phyloP scores from a whole-genome alignment of 495 filamentous ascomycete genomes.

The Recurvomyces mirabilis region DNA sequence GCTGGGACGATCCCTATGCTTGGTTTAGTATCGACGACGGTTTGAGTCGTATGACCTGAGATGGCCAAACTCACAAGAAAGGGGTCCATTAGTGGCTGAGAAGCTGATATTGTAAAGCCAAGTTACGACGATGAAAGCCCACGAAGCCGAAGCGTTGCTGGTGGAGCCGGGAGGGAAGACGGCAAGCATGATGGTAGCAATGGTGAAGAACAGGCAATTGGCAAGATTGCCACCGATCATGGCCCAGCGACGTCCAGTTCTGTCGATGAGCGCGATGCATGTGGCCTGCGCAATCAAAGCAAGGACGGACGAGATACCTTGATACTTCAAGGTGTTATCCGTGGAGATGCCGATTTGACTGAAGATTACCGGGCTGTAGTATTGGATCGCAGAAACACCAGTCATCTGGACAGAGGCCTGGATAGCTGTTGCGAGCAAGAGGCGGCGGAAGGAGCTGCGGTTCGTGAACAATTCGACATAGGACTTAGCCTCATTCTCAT shows the following conservation, averaged over 20 bases:
- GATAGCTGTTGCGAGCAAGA: constrained; percentile 55
- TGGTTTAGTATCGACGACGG: too few relatives aligned
- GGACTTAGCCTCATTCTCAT: constrained; percentile 56
- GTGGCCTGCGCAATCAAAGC: constrained; percentile 52
- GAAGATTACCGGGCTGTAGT: constrained; percentile 54
- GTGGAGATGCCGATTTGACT: constrained; percentile 54
- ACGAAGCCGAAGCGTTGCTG: constrained; percentile 47
- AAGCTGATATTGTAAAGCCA: constrained; percentile 64
- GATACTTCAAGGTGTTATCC: constrained; percentile 56
- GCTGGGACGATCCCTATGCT: constrained; percentile 64
- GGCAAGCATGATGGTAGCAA: constrained; percentile 42
- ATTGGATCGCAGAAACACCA: constrained; percentile 62
- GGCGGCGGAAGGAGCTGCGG: constrained; percentile 52
- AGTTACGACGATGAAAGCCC: constrained; percentile 63
- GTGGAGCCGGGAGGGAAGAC: constrained; percentile 43
- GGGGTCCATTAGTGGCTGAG: constrained; percentile 51
- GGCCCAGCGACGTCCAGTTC: constrained; percentile 51
- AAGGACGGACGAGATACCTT: constrained; percentile 58
- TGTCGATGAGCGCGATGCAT: constrained; percentile 59
- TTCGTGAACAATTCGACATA: constrained; percentile 55
- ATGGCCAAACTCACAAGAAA: too few relatives aligned
- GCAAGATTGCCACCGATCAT: constrained; percentile 53
- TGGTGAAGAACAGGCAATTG: constrained; percentile 50
- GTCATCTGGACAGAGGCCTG: constrained; percentile 66
- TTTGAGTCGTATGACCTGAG: too few relatives aligned